These are phyloP conservation scores for Leishmania gerbilli DNA, from an alignment of 208 protist genomes.

Conservation along the genomic window DNA sequence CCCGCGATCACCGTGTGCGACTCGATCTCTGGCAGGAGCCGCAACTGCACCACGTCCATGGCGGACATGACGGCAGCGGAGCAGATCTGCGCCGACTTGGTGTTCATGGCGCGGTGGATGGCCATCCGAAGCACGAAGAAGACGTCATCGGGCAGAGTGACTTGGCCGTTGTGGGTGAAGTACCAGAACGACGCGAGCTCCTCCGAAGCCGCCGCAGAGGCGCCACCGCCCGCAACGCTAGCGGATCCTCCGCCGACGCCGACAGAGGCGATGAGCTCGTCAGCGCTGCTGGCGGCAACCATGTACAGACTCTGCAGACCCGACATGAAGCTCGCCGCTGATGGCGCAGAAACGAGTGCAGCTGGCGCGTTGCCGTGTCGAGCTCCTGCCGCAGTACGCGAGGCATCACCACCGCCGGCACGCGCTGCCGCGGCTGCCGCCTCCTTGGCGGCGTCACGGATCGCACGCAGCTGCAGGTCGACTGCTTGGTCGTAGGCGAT, in stretches of 20 bases:
- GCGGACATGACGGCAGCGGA: constrained; percentile 76
- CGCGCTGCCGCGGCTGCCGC: constrained; percentile 11
- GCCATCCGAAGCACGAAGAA: constrained; percentile 88
- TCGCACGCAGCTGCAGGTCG: constrained; percentile 58
- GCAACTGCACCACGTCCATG: constrained; percentile 57
- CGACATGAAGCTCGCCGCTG: constrained; percentile 54
- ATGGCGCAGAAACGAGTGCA: constrained; percentile 13
- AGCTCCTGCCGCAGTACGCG: background rate
- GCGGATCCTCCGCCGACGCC: constrained; percentile 6
- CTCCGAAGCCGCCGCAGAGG: constrained; percentile 8
- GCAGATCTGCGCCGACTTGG: constrained; percentile 79
- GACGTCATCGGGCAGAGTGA: constrained; percentile 79
- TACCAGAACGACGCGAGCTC: constrained; percentile 33
- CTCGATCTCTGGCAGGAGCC: constrained; percentile 55
- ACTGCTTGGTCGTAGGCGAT: constrained; percentile 77
- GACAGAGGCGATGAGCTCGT: constrained; percentile 30
- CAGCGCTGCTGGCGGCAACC: constrained; percentile 43
- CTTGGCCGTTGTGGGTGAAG: constrained; percentile 36
- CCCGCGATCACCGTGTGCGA: constrained; percentile 25
- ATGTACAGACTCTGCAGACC: constrained; percentile 65
- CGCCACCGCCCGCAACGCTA: background rate
- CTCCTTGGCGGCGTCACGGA: constrained; percentile 31
- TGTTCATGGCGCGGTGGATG: constrained; percentile 78
- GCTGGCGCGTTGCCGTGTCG: background rate
- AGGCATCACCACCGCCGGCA: constrained; percentile 2